Conservation (phyloP, 495 filamentous ascomycete species). For the Trichoderma reesei region DNA sequence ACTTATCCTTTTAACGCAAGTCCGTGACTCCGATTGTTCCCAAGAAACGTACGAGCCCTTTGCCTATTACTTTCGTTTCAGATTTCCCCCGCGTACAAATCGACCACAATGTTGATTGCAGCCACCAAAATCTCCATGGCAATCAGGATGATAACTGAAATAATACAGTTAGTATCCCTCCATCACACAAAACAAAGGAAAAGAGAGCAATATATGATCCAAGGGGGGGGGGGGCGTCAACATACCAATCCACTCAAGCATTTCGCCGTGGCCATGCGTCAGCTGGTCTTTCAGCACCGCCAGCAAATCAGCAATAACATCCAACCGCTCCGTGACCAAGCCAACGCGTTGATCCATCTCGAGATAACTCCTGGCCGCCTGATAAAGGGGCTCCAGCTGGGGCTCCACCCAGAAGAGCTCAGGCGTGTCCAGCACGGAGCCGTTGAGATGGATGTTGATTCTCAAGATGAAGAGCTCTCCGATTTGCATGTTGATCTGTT, state of each 20-base stretch:
- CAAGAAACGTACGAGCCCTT: too few relatives aligned
- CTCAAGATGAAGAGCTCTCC: conserved; percentile 94
- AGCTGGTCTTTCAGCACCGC: conserved; percentile 94
- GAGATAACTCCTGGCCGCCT: conserved; percentile 86
- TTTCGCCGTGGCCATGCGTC: conserved; percentile 91
- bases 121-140: conserved; percentile 94
- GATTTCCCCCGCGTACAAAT: conserved; percentile 59
- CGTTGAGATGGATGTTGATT: conserved; percentile 97
- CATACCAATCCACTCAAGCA: conserved; percentile 90
- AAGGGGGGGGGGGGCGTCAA: conserved; percentile 12
- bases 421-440: conserved; percentile 90
- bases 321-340: conserved; percentile 77
- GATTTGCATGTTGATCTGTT: conserved; percentile 96
- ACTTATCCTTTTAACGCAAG: too few relatives aligned
- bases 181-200: background rate
- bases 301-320: conserved; percentile 89
- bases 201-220: background rate
- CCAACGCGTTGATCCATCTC: conserved; percentile 97
- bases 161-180: background rate
- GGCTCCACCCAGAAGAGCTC: conserved; percentile 98
- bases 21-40: background rate
- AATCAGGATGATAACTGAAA: conserved; percentile 84
- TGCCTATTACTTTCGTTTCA: too few relatives aligned
- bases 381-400: conserved; percentile 89
- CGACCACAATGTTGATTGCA: conserved; percentile 89